A percentile compares a stretch with the other conserved stretches of the same genome.
Conservation (phyloP, 208 protist species). For the Acanthamoeba healyi region DNA sequence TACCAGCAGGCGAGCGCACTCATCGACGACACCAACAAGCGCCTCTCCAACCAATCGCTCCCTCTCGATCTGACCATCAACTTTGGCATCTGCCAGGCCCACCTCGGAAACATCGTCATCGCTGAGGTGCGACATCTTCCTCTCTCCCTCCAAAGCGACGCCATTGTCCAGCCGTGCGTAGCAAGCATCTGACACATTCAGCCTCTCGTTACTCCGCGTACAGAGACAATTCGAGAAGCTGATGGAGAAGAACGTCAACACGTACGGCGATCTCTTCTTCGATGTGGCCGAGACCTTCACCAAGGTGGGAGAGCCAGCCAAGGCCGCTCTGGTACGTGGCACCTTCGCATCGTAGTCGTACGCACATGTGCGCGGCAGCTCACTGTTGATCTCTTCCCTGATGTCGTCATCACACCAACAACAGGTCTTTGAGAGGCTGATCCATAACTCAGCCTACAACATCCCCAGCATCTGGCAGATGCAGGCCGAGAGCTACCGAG, state of each 20-base stretch:
- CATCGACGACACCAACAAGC: constrained; percentile 20
- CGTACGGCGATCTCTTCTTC: constrained; percentile 74
- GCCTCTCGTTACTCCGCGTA: no score
- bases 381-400: no score
- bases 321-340: constrained; percentile 42
- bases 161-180: no score
- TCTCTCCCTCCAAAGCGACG: no score
- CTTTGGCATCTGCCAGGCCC: constrained; percentile 75
- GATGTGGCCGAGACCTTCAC: constrained; percentile 79
- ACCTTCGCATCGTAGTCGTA: background rate
- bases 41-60: constrained; percentile 47
- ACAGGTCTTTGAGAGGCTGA: constrained; percentile 53
- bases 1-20: constrained; percentile 51
- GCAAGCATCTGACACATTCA: no score
- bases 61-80: constrained; percentile 75
- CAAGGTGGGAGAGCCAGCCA: constrained; percentile 21
- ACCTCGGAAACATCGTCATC: constrained; percentile 52
- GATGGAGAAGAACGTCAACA: constrained; percentile 34
- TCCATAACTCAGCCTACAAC: constrained; percentile 35
- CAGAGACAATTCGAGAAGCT: constrained; percentile 78
- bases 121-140: constrained; percentile 39
- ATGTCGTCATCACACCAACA: background rate
- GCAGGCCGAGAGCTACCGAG: constrained; percentile 15
- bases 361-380: no score
- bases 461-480: constrained; percentile 53